Conservation (phyloP, 2,329 filamentous ascomycete species). For the Exutisphaerella laricina region DNA sequence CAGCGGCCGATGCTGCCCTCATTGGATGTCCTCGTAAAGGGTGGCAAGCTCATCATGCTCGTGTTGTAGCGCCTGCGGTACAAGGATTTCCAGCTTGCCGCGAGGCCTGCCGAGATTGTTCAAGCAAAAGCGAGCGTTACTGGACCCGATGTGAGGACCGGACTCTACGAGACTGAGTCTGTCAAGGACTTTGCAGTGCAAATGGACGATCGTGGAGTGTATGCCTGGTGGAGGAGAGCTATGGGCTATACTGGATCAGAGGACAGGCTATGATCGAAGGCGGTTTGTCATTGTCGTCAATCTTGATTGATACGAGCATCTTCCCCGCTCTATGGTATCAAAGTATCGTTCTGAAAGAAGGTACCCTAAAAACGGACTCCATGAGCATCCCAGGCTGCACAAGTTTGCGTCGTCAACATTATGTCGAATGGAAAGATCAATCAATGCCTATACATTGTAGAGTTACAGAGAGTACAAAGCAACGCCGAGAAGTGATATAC, state of each 20-base stretch:
- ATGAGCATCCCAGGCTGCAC: no score
- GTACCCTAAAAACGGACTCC: no score
- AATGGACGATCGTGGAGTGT: constrained; percentile 57
- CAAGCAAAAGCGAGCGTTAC: constrained; percentile 13
- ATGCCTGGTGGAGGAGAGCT: constrained; percentile 60
- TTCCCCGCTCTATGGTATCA: no score
- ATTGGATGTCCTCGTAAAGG: neutral
- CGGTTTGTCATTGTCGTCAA: no score
- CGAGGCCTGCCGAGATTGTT: constrained; percentile 44
- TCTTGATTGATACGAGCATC: no score
- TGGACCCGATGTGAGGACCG: constrained; percentile 32
- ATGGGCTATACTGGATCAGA: constrained; percentile 51
- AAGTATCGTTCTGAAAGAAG: no score
- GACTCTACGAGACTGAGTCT: constrained; percentile 53
- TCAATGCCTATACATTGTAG: no score
- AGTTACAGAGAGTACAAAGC: no score
- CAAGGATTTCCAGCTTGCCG: constrained; percentile 64
- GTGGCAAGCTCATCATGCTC: neutral
- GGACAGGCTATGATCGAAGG: constrained; percentile 19
- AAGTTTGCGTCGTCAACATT: no score
- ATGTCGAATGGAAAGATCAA: no score
- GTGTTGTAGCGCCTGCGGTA: constrained; percentile 51
- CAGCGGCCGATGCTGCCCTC: neutral
- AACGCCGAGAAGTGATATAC: no score
- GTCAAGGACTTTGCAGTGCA: constrained; percentile 58